Conservation (phyloP, 768 basidiomycete species). For the Albatrellus ellisii region DNA sequence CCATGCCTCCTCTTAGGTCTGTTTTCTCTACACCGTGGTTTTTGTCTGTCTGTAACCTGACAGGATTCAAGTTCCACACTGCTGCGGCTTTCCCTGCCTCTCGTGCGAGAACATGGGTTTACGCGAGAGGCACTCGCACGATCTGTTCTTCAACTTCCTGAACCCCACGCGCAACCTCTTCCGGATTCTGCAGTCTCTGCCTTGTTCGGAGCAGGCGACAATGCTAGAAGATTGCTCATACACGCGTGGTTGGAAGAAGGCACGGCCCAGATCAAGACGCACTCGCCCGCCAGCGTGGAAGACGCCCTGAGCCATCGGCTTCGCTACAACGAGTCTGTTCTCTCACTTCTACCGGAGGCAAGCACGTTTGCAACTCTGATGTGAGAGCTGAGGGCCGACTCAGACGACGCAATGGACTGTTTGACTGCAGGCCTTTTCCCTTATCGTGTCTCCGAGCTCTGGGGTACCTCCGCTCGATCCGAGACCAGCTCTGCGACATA, state of each 20-base stretch:
- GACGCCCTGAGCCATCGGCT: slow-evolving; percentile 45
- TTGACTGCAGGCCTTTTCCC: slow-evolving; percentile 60
- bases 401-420: no score
- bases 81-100: slow-evolving; percentile 47
- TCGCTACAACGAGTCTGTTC: slow-evolving; percentile 52
- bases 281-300: slow-evolving; percentile 23
- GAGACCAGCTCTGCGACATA: slow-evolving; percentile 46
- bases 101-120: slow-evolving; percentile 59
- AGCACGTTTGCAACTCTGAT: slow-evolving; percentile 11
- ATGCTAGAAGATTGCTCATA: slow-evolving; percentile 50
- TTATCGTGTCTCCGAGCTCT: slow-evolving; percentile 41
- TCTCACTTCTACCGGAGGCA: slow-evolving; percentile 57
- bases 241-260: slow-evolving; percentile 68
- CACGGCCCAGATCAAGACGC: slow-evolving; percentile 31
- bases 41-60: neutral
- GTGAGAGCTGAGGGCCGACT: no score
- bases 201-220: slow-evolving; percentile 59
- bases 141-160: slow-evolving; percentile 44
- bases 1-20: neutral
- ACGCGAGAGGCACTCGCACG: slow-evolving; percentile 55
- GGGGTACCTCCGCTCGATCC: slow-evolving; percentile 44
- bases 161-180: slow-evolving; percentile 42
- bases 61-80: slow-evolving; percentile 20
- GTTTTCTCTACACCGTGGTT: neutral
- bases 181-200: slow-evolving; percentile 58